Conservation (phyloP, 208 protist genomes). For the Willaertia magna region DNA sequence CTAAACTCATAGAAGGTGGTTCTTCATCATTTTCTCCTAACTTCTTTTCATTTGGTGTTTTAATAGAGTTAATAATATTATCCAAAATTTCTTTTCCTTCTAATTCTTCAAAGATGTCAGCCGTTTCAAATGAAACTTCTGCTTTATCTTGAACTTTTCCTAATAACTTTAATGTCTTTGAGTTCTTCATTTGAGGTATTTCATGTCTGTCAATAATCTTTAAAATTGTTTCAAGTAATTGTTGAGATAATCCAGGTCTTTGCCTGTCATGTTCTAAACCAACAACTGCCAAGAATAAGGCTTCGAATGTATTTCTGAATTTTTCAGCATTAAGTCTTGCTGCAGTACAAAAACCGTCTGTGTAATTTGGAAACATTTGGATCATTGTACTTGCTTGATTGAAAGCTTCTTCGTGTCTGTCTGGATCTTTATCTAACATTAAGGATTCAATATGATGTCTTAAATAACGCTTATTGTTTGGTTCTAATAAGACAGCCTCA, state of each 20-base stretch:
- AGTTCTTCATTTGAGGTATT: not conserved
- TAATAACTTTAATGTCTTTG: not conserved
- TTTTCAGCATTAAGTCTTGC: not conserved
- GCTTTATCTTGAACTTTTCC: not conserved
- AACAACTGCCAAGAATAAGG: not conserved
- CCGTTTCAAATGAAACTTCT: not conserved
- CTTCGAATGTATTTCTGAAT: not conserved
- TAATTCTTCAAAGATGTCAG: not conserved
- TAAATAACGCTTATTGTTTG: not conserved
- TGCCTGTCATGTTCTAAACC: not conserved
- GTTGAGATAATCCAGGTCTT: not conserved
- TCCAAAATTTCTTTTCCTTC: not conserved
- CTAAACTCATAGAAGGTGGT: not conserved
- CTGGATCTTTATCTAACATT: not conserved
- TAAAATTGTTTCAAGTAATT: not conserved
- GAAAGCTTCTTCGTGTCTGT: not conserved
- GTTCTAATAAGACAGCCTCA: not conserved
- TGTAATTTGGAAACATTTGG: not conserved
- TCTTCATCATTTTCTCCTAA: not conserved
- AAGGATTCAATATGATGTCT: not conserved
- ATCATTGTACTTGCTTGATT: not conserved
- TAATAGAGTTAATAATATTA: not conserved
- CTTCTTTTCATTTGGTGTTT: not conserved
- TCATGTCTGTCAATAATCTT: not conserved
- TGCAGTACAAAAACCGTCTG: not conserved